A percentile compares a stretch with the other conserved stretches of the same genome.
These are phyloP conservation scores for Hamamelis virginiana DNA, from an alignment of 164 flowering plant species.

Conservation along the genomic window DNA sequence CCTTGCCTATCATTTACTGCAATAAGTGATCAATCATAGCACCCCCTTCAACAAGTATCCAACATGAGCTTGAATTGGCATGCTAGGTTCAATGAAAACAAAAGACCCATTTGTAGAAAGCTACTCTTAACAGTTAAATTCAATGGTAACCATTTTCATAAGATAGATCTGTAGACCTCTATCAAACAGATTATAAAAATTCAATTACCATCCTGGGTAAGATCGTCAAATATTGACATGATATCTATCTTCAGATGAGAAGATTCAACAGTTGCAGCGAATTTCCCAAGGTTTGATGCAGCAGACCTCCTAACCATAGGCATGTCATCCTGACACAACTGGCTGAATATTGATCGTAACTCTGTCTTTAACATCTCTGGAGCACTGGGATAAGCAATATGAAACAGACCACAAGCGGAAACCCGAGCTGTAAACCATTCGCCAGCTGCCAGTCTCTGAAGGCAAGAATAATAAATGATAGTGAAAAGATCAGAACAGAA, in stretches of 20 bases:
- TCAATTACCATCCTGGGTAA: conserved; percentile 88
- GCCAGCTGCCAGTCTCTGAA: conserved; percentile 91
- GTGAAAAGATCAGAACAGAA: neutral
- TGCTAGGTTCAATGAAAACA: neutral
- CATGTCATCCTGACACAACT: conserved; percentile 98
- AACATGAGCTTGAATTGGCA: neutral
- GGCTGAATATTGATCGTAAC: conserved; percentile 70
- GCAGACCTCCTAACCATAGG: conserved; percentile 99
- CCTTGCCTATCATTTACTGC: neutral
- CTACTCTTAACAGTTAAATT: neutral
- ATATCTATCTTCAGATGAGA: conserved; percentile 78
- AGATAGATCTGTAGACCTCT: neutral
- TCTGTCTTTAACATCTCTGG: conserved; percentile 76
- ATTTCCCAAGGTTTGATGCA: conserved; percentile 93
- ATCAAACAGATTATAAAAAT: neutral
- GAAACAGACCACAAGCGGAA: conserved; percentile 95
- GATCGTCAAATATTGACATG: conserved; percentile 88
- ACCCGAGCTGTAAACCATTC: conserved; percentile 99
- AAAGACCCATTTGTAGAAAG: neutral
- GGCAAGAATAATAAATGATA: conserved; percentile 7
- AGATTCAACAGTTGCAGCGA: conserved; percentile 93
- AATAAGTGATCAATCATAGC: neutral
- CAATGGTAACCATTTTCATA: neutral
- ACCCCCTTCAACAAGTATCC: neutral
- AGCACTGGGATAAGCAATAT: conserved; percentile 93